Evolutionary conservation across 106 monocot species (phyloP), one percentile per base, ranked within the genome.

Genomic region (Dactylorhiza incarnata): DNA sequence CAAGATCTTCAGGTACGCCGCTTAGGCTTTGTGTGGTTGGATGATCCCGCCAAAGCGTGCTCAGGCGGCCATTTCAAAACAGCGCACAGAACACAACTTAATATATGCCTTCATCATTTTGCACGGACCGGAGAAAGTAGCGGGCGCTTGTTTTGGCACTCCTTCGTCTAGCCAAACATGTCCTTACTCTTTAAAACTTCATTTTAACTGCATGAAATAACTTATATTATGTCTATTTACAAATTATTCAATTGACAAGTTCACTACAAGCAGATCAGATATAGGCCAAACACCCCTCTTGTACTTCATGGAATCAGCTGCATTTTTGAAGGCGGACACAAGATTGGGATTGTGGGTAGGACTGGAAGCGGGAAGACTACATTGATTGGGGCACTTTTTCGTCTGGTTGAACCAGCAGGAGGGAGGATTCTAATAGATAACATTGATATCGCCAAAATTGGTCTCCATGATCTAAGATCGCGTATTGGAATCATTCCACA

Each of bases 311-410:
- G 91, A 59, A 91, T 97, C 75, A 89, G 81, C 55, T 97, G 97
- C 74, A 86, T 77, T 75, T 87, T 97, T 79, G 84, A 91, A 82
- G 97, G 97, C 50, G 91, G 93, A 4, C 82, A 91, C 73, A 97
- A 94, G 73, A 94, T 97, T 78, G 97, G 97, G 16, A 85, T 97
- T 55, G 97, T 97, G 26, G 97, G 97, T 7, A 74, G 97, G 19
- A 97, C 97, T 22, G 97, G 97, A 68, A 97, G 97, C 81, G 97
- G 97, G 6, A 97, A 97, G 55, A 87, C 97, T 43, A 97, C 97
- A 47, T 72, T 97, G 55, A 91, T 97, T 16, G 74, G 89, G 69
- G 93, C 93, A 44, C 68, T 97, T 59, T 97, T 97, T 80, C 90
- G 97, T 6, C 79, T 97, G 17, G 93, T 97, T 44, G 97, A 97